phyloP scores from a whole-genome alignment of 345 rosid species.

The Citrus mangshanensis region DNA sequence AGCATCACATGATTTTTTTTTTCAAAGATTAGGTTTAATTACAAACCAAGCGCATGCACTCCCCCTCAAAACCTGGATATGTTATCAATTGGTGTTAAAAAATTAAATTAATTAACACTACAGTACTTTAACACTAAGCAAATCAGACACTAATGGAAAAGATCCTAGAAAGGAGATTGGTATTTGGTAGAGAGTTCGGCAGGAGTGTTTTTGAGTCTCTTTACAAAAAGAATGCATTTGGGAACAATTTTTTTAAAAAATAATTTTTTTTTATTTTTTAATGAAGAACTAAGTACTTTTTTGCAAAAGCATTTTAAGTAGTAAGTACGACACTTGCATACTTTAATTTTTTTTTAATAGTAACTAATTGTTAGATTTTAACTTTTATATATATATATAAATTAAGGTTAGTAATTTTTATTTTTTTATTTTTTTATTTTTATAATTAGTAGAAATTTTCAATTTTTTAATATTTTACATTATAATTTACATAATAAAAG shows the following conservation, averaged over 20 bases:
- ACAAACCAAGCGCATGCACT: background rate
- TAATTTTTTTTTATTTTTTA: too few relatives aligned
- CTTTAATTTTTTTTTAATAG: too few relatives aligned
- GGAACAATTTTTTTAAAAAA: background rate
- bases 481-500: too few relatives aligned
- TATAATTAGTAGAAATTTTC: too few relatives aligned
- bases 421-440: too few relatives aligned
- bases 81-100: background rate
- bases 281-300: background rate
- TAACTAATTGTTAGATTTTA: too few relatives aligned
- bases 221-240: background rate
- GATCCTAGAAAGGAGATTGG: constrained; percentile 11
- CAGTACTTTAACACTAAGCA: constrained; percentile 7
- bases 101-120: background rate
- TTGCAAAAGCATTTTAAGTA: background rate
- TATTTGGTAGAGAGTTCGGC: constrained; percentile 28
- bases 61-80: constrained; percentile 24
- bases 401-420: too few relatives aligned
- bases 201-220: constrained; percentile 18
- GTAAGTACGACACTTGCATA: background rate
- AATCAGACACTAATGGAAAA: background rate
- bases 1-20: background rate
- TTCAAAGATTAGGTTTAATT: background rate
- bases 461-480: too few relatives aligned
- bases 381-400: too few relatives aligned